Evolutionary conservation across 2,329 filamentous ascomycete genomes (phyloP).

Genomic region (Hypoxylon sp.): DNA sequence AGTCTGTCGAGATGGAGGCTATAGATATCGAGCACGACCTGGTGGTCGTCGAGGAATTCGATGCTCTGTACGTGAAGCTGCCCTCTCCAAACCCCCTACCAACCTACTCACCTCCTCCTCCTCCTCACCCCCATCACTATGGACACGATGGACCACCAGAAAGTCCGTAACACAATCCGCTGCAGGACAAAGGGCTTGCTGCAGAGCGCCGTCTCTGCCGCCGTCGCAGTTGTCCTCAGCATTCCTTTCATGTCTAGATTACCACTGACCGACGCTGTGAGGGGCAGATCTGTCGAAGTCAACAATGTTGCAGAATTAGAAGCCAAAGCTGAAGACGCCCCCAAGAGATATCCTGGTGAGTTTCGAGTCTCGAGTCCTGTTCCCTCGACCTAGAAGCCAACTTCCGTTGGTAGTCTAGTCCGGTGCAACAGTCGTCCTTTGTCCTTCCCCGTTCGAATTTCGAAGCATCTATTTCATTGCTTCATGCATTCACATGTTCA

Average conservation of each 20-base stretch:
- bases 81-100: constrained; percentile 25
- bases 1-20: constrained; percentile 47
- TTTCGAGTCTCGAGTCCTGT: constrained; percentile 25
- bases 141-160: constrained; percentile 26
- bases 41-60: constrained; percentile 67
- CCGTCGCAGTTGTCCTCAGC: constrained; percentile 34
- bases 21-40: constrained; percentile 58
- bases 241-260: constrained; percentile 36
- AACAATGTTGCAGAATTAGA: constrained; percentile 52
- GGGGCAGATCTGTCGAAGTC: constrained; percentile 58
- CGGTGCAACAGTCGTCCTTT: constrained; percentile 8
- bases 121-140: constrained; percentile 19
- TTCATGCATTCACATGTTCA: constrained; percentile 7
- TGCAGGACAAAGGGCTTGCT: constrained; percentile 34
- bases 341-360: constrained; percentile 57
- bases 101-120: constrained; percentile 1
- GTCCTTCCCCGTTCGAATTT: not conserved
- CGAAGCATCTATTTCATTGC: not conserved
- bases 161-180: constrained; percentile 27
- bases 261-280: constrained; percentile 22
- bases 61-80: constrained; percentile 64
- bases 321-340: constrained; percentile 41
- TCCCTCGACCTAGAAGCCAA: constrained; percentile 9
- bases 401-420: constrained; percentile 14
- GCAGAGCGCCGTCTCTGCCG: constrained; percentile 38